Base-by-base conservation (phyloP, 768 basidiomycete genomes). In the Hypsizygus marmoreus region DNA sequence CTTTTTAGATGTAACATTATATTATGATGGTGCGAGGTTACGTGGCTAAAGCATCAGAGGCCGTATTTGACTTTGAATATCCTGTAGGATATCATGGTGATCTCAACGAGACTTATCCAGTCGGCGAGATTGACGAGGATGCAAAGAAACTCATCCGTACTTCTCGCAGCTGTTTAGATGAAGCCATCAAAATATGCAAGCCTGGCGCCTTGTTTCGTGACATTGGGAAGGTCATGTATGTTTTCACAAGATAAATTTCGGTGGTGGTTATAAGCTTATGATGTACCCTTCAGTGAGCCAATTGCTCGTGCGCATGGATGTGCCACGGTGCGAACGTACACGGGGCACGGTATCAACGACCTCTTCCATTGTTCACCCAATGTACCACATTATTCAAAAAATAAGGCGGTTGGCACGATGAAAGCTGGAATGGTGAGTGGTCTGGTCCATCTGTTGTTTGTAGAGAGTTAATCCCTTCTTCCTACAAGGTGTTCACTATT, bases 321-420 rank as follows among this genome's bases (percentile, higher is more conserved):
- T 68, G 80, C 89, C n/a, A 88, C 91, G 30, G 93, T 98, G 25
- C 82, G 91, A 58, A 85, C 85, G 22, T 98, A 94, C 65, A 92
- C 89, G 3, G 95, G 91, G 11, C 95, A 95, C 61, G 93, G 94
- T 28, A 80, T 93, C 60, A 86, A 95, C 64, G 71, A 88, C 45
- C 71, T 91, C 49, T 97, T 95, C 76, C 94, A 97, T 62, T 70
- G 69, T 46, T 58, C 83, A 0, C 95, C 95, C 1, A 97, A 94
- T 63, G 82, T 97, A 30, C 91, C 93, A 9, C 95, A 97, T 68
- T 97, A 95, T 56, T 91, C 91, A 16, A 93, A 93, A 64, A 95
- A 91, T 61, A 95, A 94, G 66, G 91, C 90, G 31, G 74, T 92
- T 2, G 95, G 95, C 17, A 81, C 85, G 4, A 95, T 97, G 94